Percentiles rank a stretch among this genome's conserved stretches.
phyloP scores from a whole-genome alignment of 768 basidiomycete species.

The Rhodotorula paludigena region DNA sequence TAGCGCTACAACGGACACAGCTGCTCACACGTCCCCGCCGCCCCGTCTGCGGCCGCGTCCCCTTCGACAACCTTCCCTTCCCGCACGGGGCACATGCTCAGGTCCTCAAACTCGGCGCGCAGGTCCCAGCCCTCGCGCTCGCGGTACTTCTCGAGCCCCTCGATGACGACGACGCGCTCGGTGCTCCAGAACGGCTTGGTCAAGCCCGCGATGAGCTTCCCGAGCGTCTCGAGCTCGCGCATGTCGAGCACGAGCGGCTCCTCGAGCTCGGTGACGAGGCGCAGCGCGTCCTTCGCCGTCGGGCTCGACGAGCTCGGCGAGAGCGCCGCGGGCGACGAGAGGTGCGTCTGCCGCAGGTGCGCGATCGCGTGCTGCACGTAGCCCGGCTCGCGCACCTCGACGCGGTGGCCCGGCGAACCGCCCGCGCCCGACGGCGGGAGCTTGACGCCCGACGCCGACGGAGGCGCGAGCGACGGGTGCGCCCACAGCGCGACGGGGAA shows the following conservation, averaged over 20 bases:
- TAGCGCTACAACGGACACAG: slow-evolving; percentile 1
- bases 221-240: neutral
- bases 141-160: neutral
- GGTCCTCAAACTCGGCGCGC: neutral
- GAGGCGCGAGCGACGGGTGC: neutral
- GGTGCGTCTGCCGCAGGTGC: too few species aligned
- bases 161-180: slow-evolving; percentile 5
- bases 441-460: neutral
- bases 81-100: slow-evolving; percentile 4
- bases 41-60: neutral
- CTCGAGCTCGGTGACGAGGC: slow-evolving; percentile 1
- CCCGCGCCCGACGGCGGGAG: neutral
- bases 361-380: slow-evolving; percentile 17
- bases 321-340: too few species aligned
- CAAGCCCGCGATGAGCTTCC: neutral
- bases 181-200: slow-evolving; percentile 15
- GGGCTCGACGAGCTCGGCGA: neutral
- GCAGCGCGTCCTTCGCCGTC: neutral
- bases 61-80: too few species aligned
- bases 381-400: slow-evolving; percentile 7
- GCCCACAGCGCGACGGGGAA: slow-evolving; percentile 23
- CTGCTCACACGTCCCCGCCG: neutral
- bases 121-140: slow-evolving; percentile 8
- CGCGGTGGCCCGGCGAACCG: too few species aligned
- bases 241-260: slow-evolving; percentile 17